Base-by-base conservation (phyloP, 495 filamentous ascomycete species). In the Mycothermus thermophilus region DNA sequence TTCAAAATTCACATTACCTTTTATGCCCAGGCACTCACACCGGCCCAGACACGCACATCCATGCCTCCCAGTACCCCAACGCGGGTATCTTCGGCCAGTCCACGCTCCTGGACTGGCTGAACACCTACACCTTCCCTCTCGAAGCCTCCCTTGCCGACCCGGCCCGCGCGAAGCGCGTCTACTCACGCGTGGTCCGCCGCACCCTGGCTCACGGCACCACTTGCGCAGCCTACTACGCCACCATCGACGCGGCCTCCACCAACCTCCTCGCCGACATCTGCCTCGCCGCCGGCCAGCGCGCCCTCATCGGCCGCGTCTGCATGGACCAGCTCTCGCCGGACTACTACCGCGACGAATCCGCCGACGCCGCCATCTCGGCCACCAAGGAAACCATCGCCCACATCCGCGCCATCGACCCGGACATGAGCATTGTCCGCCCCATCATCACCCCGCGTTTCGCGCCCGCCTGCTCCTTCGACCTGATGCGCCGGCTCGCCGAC, bases 11-110 rank as follows among this genome's bases (percentile, higher is more conserved):
- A n/a, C n/a, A n/a, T n/a, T n/a, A n/a, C n/a, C n/a, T n/a, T n/a
- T n/a, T n/a, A n/a, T n/a, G n/a, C n/a, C n/a, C n/a, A n/a, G n/a
- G n/a, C n/a, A n/a, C 24, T 46, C 28, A 54, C 34, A 28, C 25
- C 9, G 24, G 6, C 11, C 22, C 38, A 84, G 87, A 96, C 57
- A 93, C 88, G 10, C 88, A 96, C 57, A 80, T 93, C 42, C 88
- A 96, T 56, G 88, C 88, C 29, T 72, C 84, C 0, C 88, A 96
- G 63, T 90, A 92, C 50, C 86, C 88, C 37, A 96, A 96, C 47
- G 65, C 72, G 5, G 88, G 88, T 32, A 75, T 96, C 46, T 95
- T 95, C 50, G 88, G 88, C 52, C 80, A 79, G 31, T 75, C 79
- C 3, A 93, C 85, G 12, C 74, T 97, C 27, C 71, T 97, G 15